phyloP scores from a whole-genome alignment of 352 stramenopile species.

The Phytophthora sansomeana region DNA sequence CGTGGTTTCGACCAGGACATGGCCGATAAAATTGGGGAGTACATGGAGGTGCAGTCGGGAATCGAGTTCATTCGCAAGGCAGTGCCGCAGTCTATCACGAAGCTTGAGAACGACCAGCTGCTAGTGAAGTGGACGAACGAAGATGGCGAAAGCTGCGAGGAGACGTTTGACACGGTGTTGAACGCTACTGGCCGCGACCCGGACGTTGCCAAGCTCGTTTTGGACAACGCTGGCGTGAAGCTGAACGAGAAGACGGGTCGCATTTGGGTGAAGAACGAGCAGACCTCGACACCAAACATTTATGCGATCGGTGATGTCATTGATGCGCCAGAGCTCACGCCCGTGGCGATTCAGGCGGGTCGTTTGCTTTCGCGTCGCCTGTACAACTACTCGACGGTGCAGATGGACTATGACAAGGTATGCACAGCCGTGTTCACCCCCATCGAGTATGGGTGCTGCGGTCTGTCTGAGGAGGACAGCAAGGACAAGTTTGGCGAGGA shows the following conservation, averaged over 20 bases:
- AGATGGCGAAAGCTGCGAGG: constrained; percentile 64
- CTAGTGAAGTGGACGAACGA: constrained; percentile 84
- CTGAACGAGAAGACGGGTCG: constrained; percentile 94
- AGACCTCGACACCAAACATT: constrained; percentile 95
- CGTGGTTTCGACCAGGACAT: constrained; percentile 98
- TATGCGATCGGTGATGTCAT: constrained; percentile 98
- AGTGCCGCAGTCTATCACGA: constrained; percentile 93
- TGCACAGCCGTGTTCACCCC: constrained; percentile 96
- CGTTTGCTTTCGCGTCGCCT: constrained; percentile 92
- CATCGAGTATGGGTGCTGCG: constrained; percentile 97
- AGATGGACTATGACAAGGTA: constrained; percentile 96
- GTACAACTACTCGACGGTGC: constrained; percentile 79
- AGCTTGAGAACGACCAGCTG: constrained; percentile 86
- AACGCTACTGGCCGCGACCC: constrained; percentile 94
- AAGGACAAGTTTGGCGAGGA: constrained; percentile 90
- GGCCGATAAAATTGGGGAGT: constrained; percentile 92
- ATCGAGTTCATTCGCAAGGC: constrained; percentile 93
- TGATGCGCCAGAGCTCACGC: constrained; percentile 97
- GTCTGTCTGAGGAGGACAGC: constrained; percentile 96
- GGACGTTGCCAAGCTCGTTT: constrained; percentile 91
- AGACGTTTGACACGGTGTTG: constrained; percentile 98
- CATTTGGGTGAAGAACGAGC: constrained; percentile 92
- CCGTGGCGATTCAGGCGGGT: constrained; percentile 97
- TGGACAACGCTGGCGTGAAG: constrained; percentile 89
- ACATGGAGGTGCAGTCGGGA: constrained; percentile 92